Conservation (phyloP, 1,284 basidiomycete genomes). For the Marasmius sp. region DNA sequence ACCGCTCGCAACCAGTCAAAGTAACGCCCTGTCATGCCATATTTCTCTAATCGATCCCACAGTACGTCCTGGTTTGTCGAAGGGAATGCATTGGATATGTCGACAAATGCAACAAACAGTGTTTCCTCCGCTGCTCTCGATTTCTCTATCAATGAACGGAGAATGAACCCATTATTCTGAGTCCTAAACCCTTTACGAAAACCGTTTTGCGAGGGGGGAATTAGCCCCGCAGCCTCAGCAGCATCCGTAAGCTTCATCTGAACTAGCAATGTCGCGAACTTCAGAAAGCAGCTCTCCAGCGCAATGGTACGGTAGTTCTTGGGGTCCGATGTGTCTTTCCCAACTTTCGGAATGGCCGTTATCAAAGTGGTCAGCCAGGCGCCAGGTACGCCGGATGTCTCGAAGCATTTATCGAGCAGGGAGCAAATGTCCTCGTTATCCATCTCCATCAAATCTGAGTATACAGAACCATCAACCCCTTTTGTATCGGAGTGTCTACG, state of each 20-base stretch:
- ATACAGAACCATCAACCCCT: not conserved
- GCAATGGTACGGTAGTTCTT: slow-evolving; percentile 9
- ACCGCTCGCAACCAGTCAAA: slow-evolving; percentile 1
- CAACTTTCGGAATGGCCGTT: slow-evolving; percentile 4
- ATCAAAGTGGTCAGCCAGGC: slow-evolving; percentile 7
- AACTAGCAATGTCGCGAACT: slow-evolving; percentile 9
- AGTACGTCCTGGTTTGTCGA: slow-evolving; percentile 6
- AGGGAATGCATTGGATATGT: slow-evolving; percentile 15
- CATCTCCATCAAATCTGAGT: not conserved
- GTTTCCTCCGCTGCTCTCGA: not conserved
- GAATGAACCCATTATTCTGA: slow-evolving; percentile 19
- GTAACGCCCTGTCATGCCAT: not conserved
- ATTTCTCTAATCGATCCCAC: not conserved
- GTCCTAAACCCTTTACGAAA: slow-evolving; percentile 11
- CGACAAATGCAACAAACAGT: slow-evolving; percentile 13
- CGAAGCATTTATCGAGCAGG: slow-evolving; percentile 3
- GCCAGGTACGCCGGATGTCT: not conserved
- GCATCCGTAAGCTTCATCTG: not conserved
- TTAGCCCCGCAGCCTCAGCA: not conserved
- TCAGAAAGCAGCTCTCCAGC: slow-evolving; percentile 12
- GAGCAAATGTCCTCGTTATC: not conserved
- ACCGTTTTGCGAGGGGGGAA: slow-evolving; percentile 18
- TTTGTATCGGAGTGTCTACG: not conserved
- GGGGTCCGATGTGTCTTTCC: not conserved
- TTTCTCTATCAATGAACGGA: slow-evolving; percentile 14